phyloP scores from a whole-genome alignment of 2,329 filamentous ascomycete genomes.

The Zalaria obscura region DNA sequence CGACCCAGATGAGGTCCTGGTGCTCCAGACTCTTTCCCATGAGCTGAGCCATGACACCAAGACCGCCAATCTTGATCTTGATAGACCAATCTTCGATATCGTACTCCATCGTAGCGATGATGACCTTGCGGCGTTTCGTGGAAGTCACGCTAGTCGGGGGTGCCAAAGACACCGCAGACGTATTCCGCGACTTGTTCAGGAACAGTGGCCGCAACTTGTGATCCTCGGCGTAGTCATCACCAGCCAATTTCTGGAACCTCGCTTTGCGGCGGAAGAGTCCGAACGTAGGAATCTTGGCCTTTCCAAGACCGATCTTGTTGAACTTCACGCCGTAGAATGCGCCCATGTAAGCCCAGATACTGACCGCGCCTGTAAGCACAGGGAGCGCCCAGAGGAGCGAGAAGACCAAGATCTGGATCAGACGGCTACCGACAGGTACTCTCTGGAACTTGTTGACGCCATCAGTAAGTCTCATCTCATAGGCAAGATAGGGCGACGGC shows the following conservation, averaged over 20 bases:
- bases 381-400: constrained; percentile 41
- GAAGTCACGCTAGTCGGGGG: neutral
- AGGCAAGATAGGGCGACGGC: constrained; percentile 40
- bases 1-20: constrained; percentile 47
- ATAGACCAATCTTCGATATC: constrained; percentile 57
- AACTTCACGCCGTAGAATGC: constrained; percentile 51
- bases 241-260: constrained; percentile 7
- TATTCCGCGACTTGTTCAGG: constrained; percentile 11
- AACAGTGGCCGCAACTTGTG: constrained; percentile 20
- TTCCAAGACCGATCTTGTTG: constrained; percentile 41
- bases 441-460: constrained; percentile 37
- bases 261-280: constrained; percentile 19
- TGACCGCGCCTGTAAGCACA: constrained; percentile 32
- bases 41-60: constrained; percentile 56
- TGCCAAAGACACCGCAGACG: neutral
- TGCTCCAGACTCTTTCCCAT: constrained; percentile 54
- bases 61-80: constrained; percentile 57
- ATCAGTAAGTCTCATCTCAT: constrained; percentile 42
- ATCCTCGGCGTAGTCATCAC: constrained; percentile 13
- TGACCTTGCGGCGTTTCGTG: constrained; percentile 35
- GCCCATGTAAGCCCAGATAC: constrained; percentile 43
- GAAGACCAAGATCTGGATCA: constrained; percentile 39
- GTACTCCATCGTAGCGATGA: constrained; percentile 60
- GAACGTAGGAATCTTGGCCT: constrained; percentile 28
- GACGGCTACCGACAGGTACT: constrained; percentile 38